Evolutionary conservation across 2,329 filamentous ascomycete genomes (phyloP).

Genomic region (Orbilia blumenaviensis): DNA sequence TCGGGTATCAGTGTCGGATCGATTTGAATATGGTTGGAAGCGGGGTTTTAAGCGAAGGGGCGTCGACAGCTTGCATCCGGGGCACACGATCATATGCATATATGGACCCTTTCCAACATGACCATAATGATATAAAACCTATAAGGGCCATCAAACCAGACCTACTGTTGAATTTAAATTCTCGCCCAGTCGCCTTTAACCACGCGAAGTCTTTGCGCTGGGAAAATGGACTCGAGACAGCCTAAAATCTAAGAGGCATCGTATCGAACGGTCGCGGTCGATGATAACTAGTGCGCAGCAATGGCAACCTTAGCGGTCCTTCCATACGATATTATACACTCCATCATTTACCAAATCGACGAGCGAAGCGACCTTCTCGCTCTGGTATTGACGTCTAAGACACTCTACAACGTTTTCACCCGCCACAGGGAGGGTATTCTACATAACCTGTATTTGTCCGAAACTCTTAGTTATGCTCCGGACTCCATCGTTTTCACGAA

Average conservation of each 20-base stretch:
- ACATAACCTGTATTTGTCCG: conserved; percentile 21
- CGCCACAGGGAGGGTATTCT: conserved; percentile 21
- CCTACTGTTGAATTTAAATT: no score
- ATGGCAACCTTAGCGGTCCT: conserved; percentile 26
- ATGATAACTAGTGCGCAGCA: no score
- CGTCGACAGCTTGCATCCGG: background rate
- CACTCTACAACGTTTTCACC: conserved; percentile 24
- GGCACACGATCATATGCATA: background rate
- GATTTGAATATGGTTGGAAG: background rate
- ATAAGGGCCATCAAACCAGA: no score
- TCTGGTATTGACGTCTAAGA: conserved; percentile 11
- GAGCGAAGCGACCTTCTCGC: conserved; percentile 5
- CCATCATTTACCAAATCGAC: conserved; percentile 12
- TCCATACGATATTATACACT: conserved; percentile 45
- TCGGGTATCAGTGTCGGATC: background rate
- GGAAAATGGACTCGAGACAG: no score
- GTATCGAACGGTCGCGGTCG: no score
- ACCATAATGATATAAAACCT: background rate
- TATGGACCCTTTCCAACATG: conserved; percentile 1
- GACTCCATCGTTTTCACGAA: conserved; percentile 34
- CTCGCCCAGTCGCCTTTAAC: no score
- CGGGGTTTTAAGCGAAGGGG: conserved; percentile 8
- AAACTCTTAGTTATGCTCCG: conserved; percentile 25
- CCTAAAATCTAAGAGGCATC: no score
- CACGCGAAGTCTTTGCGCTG: no score